These are phyloP conservation scores for Lyophyllum atratum DNA, from an alignment of 768 basidiomycete genomes.

Conservation along the genomic window DNA sequence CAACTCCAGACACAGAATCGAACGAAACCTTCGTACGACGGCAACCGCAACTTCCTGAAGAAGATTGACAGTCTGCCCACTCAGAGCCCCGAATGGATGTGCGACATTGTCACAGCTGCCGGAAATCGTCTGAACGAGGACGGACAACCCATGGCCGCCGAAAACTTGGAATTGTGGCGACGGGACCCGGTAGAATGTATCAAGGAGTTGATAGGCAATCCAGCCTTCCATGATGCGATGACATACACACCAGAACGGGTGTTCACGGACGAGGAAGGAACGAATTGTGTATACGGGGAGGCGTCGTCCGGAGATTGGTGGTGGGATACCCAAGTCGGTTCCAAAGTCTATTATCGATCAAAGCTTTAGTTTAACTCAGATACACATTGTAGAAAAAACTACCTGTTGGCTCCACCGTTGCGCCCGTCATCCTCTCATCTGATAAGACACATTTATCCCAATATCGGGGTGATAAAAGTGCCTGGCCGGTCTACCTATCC, in stretches of 20 bases:
- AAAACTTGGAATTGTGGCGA: conserved; percentile 27
- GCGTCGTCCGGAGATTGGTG: conserved; percentile 30
- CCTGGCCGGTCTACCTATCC: conserved; percentile 44
- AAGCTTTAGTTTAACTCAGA: background rate
- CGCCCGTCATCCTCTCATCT: conserved; percentile 37
- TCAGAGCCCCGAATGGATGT: conserved; percentile 11
- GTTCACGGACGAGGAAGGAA: conserved; percentile 21
- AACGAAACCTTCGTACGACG: conserved; percentile 4
- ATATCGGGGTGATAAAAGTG: conserved; percentile 37
- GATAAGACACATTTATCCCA: conserved; percentile 33
- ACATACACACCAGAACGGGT: conserved; percentile 26
- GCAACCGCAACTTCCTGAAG: conserved; percentile 11
- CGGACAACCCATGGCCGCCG: background rate
- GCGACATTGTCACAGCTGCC: conserved; percentile 7
- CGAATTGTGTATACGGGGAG: conserved; percentile 12
- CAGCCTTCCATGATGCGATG: conserved; percentile 25
- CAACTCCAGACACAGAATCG: conserved; percentile 3
- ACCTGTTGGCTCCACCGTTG: conserved; percentile 26
- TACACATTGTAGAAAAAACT: conserved; percentile 13
- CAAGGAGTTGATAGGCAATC: conserved; percentile 28
- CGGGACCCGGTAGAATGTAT: conserved; percentile 24
- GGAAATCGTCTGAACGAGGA: conserved; percentile 11
- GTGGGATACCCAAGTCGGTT: conserved; percentile 23
- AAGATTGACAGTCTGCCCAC: conserved; percentile 17
- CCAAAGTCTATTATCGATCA: background rate